Conservation (phyloP, 1,284 basidiomycete species). For the Ganoderma lingzhi region DNA sequence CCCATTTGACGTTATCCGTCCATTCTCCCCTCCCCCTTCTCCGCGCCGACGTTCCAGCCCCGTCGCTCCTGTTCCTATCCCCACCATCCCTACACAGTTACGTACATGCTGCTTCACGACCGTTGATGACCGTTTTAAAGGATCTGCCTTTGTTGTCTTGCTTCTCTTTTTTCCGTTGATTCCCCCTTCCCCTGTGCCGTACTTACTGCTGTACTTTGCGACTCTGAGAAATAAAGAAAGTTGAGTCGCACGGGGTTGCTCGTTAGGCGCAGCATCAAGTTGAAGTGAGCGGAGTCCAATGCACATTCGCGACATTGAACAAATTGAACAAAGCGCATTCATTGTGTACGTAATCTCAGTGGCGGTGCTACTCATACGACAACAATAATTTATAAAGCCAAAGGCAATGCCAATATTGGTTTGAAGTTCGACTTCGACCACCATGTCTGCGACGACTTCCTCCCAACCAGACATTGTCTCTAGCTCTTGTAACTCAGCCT, state of each 20-base stretch:
- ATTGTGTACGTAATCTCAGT: too few relatives aligned
- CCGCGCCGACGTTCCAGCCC: background rate
- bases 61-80: background rate
- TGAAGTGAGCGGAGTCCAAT: too few relatives aligned
- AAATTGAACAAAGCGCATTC: too few relatives aligned
- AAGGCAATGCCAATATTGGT: too few relatives aligned
- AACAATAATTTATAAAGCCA: too few relatives aligned
- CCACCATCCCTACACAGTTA: slow-evolving; percentile 2
- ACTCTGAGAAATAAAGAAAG: slow-evolving; percentile 22
- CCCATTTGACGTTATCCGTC: background rate
- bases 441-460: too few relatives aligned
- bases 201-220: slow-evolving; percentile 21
- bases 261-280: background rate
- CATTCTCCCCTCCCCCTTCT: background rate
- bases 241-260: background rate
- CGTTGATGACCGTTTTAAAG: slow-evolving; percentile 28
- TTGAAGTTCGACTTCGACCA: too few relatives aligned
- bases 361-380: too few relatives aligned
- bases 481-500: too few relatives aligned
- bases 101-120: slow-evolving; percentile 30
- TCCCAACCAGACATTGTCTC: too few relatives aligned
- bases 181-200: slow-evolving; percentile 6
- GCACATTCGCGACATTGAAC: too few relatives aligned
- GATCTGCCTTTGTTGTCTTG: background rate
- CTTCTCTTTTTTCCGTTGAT: slow-evolving; percentile 1